Conservation (phyloP, 2,329 filamentous ascomycete genomes). For the Fusarium duplospermum region DNA sequence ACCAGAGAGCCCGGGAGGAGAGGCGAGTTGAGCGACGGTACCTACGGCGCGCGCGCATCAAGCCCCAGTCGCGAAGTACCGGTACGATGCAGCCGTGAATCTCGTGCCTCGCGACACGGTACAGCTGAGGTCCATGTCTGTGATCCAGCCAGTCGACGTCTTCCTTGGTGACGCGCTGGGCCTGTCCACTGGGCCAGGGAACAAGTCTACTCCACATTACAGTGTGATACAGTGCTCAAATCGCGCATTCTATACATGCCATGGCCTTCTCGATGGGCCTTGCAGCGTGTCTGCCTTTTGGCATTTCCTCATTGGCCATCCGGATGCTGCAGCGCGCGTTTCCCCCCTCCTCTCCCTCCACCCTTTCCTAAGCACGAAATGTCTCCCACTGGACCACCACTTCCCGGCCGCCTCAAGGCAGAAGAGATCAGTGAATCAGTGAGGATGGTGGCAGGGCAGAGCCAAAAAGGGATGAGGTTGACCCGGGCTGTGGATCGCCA, state of each 20-base stretch:
- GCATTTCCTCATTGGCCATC: slow-evolving; percentile 34
- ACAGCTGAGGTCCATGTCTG: slow-evolving; percentile 20
- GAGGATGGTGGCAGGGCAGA: slow-evolving; percentile 12
- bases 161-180: background rate
- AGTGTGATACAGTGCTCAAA: slow-evolving; percentile 27
- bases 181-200: slow-evolving; percentile 19
- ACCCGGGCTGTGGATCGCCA: slow-evolving; percentile 13
- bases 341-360: slow-evolving; percentile 31
- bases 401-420: slow-evolving; percentile 28
- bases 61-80: slow-evolving; percentile 16
- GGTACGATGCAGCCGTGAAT: slow-evolving; percentile 20
- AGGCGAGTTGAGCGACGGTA: slow-evolving; percentile 34
- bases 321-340: slow-evolving; percentile 35
- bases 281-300: slow-evolving; percentile 44
- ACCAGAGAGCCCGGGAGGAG: slow-evolving; percentile 36
- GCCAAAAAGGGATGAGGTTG: slow-evolving; percentile 8
- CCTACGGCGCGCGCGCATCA: slow-evolving; percentile 30
- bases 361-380: slow-evolving; percentile 12
- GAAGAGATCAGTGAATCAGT: slow-evolving; percentile 8
- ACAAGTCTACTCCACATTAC: slow-evolving; percentile 25
- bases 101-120: slow-evolving; percentile 8
- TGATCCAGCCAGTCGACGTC: slow-evolving; percentile 23
- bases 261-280: slow-evolving; percentile 31
- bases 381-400: slow-evolving; percentile 21
- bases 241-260: slow-evolving; percentile 29